A percentile compares a stretch with the other conserved stretches of the same genome.
Conservation (phyloP, 176 grass and related monocot genomes). For the Triticum turgidum region DNA sequence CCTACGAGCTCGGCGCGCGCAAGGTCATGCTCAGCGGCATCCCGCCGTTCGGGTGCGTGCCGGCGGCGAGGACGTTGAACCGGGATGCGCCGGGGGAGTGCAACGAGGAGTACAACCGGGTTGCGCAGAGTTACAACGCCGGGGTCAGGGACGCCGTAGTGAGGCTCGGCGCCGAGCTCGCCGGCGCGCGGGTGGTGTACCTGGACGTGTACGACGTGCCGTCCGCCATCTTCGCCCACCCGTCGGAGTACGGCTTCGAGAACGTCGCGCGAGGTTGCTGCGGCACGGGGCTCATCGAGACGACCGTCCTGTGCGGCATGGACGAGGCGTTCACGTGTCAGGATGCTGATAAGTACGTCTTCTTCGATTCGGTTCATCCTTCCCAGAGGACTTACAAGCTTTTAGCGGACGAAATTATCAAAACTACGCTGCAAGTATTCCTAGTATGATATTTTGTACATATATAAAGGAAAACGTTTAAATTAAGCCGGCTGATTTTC, state of each 20-base stretch:
- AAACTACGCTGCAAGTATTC: background rate
- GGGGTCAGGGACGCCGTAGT: constrained; percentile 10
- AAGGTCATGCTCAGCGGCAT: constrained; percentile 53
- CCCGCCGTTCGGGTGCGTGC: constrained; percentile 56
- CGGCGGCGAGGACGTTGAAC: constrained; percentile 35
- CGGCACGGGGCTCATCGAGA: constrained; percentile 55
- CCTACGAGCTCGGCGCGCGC: constrained; percentile 45
- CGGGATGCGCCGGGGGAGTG: constrained; percentile 19
- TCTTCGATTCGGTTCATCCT: constrained; percentile 65
- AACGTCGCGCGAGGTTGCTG: constrained; percentile 58
- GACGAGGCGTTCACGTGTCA: constrained; percentile 32
- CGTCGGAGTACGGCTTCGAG: constrained; percentile 55
- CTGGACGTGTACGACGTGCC: constrained; percentile 23
- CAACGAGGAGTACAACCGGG: constrained; percentile 55
- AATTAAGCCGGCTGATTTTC: too few relatives aligned
- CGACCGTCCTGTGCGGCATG: constrained; percentile 36
- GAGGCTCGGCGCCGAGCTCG: constrained; percentile 34
- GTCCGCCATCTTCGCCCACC: constrained; percentile 16
- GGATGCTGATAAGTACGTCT: constrained; percentile 45
- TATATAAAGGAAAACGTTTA: background rate
- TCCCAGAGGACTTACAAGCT: constrained; percentile 47
- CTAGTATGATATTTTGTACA: constrained; percentile 15
- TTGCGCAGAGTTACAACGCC: constrained; percentile 40
- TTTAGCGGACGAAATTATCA: constrained; percentile 39
- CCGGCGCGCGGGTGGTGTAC: constrained; percentile 32